phyloP scores from a whole-genome alignment of 805 yeast genomes.

The Ogataea methylovora region DNA sequence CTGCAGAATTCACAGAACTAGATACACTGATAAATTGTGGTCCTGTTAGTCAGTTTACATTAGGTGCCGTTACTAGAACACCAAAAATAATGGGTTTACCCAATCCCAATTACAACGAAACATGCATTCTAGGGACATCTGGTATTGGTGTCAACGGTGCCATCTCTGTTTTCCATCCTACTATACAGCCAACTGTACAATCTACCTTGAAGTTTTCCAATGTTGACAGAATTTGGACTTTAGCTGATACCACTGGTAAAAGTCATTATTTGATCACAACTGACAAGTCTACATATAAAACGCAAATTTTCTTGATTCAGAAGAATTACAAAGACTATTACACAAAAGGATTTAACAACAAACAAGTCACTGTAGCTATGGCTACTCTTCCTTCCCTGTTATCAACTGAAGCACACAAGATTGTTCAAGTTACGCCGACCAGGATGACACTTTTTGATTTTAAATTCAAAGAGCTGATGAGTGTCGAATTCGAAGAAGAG shows the following conservation, averaged over 20 bases:
- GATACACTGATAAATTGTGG: slow-evolving; percentile 63
- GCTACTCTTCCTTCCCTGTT: slow-evolving; percentile 35
- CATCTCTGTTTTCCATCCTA: slow-evolving; percentile 56
- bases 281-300: slow-evolving; percentile 52
- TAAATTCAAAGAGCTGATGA: slow-evolving; percentile 45
- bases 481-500: slow-evolving; percentile 49
- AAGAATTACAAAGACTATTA: slow-evolving; percentile 55
- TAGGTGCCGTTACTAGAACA: slow-evolving; percentile 54
- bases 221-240: slow-evolving; percentile 70
- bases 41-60: slow-evolving; percentile 60
- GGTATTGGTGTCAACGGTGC: slow-evolving; percentile 54
- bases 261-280: slow-evolving; percentile 64
- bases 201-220: slow-evolving; percentile 67
- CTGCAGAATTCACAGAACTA: slow-evolving; percentile 33
- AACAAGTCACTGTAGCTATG: slow-evolving; percentile 58
- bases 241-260: slow-evolving; percentile 29
- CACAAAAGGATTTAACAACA: slow-evolving; percentile 54
- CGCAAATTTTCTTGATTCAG: slow-evolving; percentile 60
- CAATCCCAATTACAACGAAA: slow-evolving; percentile 62
- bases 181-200: slow-evolving; percentile 59
- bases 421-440: slow-evolving; percentile 68
- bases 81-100: slow-evolving; percentile 50
- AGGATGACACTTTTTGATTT: slow-evolving; percentile 57
- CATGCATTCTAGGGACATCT: slow-evolving; percentile 60
- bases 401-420: slow-evolving; percentile 16